Base-by-base conservation (phyloP, 768 basidiomycete genomes). In the Royoungia palumana region DNA sequence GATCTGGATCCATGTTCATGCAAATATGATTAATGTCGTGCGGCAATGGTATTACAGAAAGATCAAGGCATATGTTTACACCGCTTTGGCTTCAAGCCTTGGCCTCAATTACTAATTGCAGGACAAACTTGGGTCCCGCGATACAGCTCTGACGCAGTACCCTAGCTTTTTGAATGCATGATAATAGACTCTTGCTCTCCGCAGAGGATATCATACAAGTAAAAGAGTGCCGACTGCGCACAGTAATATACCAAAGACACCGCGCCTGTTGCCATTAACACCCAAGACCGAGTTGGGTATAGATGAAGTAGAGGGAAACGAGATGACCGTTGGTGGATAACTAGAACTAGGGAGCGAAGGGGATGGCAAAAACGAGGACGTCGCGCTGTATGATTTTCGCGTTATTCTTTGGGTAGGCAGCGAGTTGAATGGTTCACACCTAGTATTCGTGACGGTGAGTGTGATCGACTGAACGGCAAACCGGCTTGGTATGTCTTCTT, bases 401-500 rank as follows among this genome's bases (percentile, higher is more conserved):
- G 10, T 51, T 25, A 34, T 36, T 41, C 37, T 47, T 51, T 12
- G 28, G 16, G 25, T 27, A 27, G 20, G 28, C 19, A 16, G n/a
- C 27, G 20, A 21, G 49, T 37, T 42, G 25, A 43, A 8, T 19
- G 32, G 7, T 27, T 22, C 51, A 10, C 62, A 77, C 76, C 67
- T 66, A 24, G 65, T 56, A 41, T 70, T 67, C 4, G 66, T 41
- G 8, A 76, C 75, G 10, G 65, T 65, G 47, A 77, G 57, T 2
- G 59, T 61, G 19, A 78, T 67, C 7, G 53, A 58, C 21, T 66
- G 66, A 22, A 78, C 63, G 47, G 74, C 73, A 35, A 78, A 62
- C 41, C 60, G 66, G 8, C 72, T 49, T 30, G 62, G 57, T 25
- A 47, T 39, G 19, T 55, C 40, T 6, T 44, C 60, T 13, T 62